Percentiles rank a stretch among this genome's conserved stretches.
These are phyloP conservation scores for Pythium apleroticum DNA, from an alignment of 352 stramenopile genomes.

Conservation along the genomic window DNA sequence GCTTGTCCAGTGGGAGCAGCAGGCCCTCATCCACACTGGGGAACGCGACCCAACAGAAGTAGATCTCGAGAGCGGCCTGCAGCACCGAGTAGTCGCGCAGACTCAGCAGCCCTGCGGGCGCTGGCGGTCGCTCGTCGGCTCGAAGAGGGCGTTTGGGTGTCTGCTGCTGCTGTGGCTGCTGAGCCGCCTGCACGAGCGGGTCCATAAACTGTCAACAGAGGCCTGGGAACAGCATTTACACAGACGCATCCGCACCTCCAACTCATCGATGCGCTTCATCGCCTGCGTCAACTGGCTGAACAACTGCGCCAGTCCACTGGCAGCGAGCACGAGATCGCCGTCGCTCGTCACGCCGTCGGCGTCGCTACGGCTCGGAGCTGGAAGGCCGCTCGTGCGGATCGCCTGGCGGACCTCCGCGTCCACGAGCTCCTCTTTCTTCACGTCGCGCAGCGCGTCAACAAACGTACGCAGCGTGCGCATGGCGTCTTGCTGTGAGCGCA, in stretches of 20 bases:
- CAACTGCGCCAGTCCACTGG: slow-evolving; percentile 10
- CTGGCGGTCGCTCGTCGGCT: slow-evolving; percentile 27
- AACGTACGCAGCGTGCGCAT: slow-evolving; percentile 61
- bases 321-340: slow-evolving; percentile 11
- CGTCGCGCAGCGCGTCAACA: slow-evolving; percentile 63
- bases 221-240: background rate
- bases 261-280: slow-evolving; percentile 47
- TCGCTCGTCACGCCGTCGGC: background rate
- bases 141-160: background rate
- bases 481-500: slow-evolving; percentile 49
- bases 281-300: slow-evolving; percentile 34
- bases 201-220: background rate
- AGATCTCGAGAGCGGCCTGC: slow-evolving; percentile 72
- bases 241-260: slow-evolving; percentile 29
- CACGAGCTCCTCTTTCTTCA: slow-evolving; percentile 36
- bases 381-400: slow-evolving; percentile 35
- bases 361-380: slow-evolving; percentile 24
- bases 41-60: slow-evolving; percentile 69
- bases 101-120: slow-evolving; percentile 70
- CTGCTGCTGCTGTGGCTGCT: slow-evolving; percentile 10
- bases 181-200: background rate
- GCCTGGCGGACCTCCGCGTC: slow-evolving; percentile 29
- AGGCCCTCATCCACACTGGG: slow-evolving; percentile 53
- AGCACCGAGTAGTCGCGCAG: slow-evolving; percentile 83
- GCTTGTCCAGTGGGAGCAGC: slow-evolving; percentile 58